Percentiles rank a stretch among this genome's conserved stretches.
Conservation (phyloP, 805 yeast genomes). For the Alloascoidea hylecoeti region DNA sequence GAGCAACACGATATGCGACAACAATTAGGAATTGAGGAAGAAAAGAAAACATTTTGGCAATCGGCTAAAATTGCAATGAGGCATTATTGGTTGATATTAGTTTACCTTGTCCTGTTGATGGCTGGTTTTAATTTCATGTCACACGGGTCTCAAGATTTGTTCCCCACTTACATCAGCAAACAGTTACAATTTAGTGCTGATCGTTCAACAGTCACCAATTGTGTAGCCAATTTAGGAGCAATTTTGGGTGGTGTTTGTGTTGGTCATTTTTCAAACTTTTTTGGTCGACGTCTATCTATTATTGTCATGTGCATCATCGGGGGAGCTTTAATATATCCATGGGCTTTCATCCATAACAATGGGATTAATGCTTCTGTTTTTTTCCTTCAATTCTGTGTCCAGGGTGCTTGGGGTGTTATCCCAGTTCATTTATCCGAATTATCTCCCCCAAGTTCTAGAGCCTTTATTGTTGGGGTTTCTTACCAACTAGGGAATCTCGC, state of each 20-base stretch:
- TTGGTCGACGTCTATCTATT: conserved; percentile 50
- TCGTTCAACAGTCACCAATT: conserved; percentile 42
- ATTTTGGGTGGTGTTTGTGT: conserved; percentile 44
- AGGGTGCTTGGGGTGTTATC: conserved; percentile 65
- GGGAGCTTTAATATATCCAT: conserved; percentile 50
- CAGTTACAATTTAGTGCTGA: conserved; percentile 34
- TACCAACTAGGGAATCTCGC: conserved; percentile 67
- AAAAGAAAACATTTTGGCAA: too few species aligned
- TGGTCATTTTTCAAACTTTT: conserved; percentile 40
- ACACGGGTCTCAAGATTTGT: conserved; percentile 65
- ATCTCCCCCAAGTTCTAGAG: conserved; percentile 50
- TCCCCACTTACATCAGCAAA: conserved; percentile 43
- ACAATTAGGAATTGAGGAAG: too few species aligned
- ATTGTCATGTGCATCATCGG: conserved; percentile 34
- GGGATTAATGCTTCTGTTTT: conserved; percentile 47
- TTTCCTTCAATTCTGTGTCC: conserved; percentile 50
- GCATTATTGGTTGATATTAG: conserved; percentile 44
- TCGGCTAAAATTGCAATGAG: conserved; percentile 22
- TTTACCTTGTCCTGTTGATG: conserved; percentile 46
- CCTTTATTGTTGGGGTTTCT: conserved; percentile 45
- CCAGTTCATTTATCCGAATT: conserved; percentile 56
- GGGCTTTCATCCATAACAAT: conserved; percentile 31
- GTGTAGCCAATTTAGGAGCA: conserved; percentile 56
- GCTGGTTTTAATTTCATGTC: conserved; percentile 60
- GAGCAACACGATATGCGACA: too few species aligned